Base-by-base conservation (phyloP, 2,329 filamentous ascomycete species). In the Xylaria sp. region DNA sequence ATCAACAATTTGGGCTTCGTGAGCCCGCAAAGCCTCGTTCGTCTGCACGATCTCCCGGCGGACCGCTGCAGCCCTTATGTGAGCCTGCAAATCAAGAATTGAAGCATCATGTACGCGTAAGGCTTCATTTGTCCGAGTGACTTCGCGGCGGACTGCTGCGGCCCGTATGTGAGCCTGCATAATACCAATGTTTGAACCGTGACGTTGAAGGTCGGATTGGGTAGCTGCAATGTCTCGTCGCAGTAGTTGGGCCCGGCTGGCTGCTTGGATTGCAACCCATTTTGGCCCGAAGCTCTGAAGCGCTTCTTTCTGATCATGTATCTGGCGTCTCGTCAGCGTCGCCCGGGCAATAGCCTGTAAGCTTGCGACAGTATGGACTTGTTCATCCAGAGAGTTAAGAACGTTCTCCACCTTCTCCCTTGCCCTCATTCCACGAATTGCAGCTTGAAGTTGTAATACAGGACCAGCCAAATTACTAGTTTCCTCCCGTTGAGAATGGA, bases 321-420 rank as follows among this genome's bases (percentile, higher is more conserved):
- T 80, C 80, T 88, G 84, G 68, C 82, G 81, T 79, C 89, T 86
- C 67, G 83, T 86, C 76, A 89, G 81, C 81, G 87, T 82, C 63
- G 89, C 92, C 79, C 91, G 86, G 43, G 88, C 85, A 68, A 87
- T 87, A 74, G 91, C 89, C 82, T 94, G 92, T 67, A 94, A 80
- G 51, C 70, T 55, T 58, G 70, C 71, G 60, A 78, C 68, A 25
- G 70, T 69, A 62, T 71, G 64, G 28, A 68, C 57, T 67, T 78
- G 66, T 62, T 77, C 69, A 36, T n/a, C 73, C 52, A 78, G 71
- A 57, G 70, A 69, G 62, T 57, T 68, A 28, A 75, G 69, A 61
- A 76, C 73, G 13, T 52, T 72, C 20, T 85, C 83, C 64, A 91
- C 80, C 56, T 85, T 84, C 69, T 82, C 84, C 74, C 92, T 86